Base-by-base conservation (phyloP, 306 rosid genomes). In the Lagenaria siceraria region DNA sequence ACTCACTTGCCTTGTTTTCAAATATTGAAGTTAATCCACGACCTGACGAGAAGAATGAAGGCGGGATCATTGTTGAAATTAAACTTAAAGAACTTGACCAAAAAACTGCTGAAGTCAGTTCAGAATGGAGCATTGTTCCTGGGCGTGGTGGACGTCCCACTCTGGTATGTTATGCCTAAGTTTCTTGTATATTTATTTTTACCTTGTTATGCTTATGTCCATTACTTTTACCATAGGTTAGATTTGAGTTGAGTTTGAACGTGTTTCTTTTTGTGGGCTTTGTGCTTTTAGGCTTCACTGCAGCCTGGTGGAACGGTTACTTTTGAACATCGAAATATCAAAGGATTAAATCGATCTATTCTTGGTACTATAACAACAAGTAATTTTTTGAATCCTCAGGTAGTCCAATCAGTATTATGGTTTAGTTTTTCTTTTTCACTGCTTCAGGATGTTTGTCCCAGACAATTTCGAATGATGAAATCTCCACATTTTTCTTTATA, bases 41-140 rank as follows among this genome's bases (percentile, higher is more conserved):
- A 22, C 99, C 97, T 49, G 99, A 92, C 25, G 97, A 95, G 87
- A 95, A 85, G 76, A 90, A 85, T 46, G 99, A 95, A 65, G 99
- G 99, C 83, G 97, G 93, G 56, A 92, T 95, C 56, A 85, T 92
- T 75, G 97, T 95, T 64, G 99, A 95, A 81, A 88, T 95, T 75
- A 95, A 95, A 87, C 87, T 95, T 18, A 92, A 90, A 78, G 99
- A 95, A 80, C 84, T 90, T 24, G 99, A 95, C 29, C 99, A 90
- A 80, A 95, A 95, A 86, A 88, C 96, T 0, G 97, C 99, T 11
- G 99, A 92, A 86, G 96, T 95, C 78, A 87, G 92, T 87, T 86
- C 99, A 8, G 97, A 95, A 75, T 95, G 97, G 99, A 89, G 97
- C 85, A 86, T 95, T 76, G 96, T 92, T 77, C 99, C 99, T 66